Base-by-base conservation (phyloP, 129 eudicot genomes). In the Mikania micrantha region DNA sequence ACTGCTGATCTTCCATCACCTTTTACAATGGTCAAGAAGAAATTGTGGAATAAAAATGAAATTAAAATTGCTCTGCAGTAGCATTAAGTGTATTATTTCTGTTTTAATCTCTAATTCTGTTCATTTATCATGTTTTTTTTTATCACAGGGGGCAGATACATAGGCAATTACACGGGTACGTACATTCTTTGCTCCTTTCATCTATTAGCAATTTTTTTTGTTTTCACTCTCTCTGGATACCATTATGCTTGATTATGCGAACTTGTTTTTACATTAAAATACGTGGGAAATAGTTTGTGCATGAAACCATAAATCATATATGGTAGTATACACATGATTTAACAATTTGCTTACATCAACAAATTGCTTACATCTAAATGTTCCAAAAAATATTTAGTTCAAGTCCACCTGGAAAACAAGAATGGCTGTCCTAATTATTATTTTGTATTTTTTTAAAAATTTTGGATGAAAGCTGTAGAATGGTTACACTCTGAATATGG, bases 131-230 rank as follows among this genome's bases (percentile, higher is more conserved):
- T 47, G 7, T 58, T 73, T 45, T 82, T 50, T 24, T 21, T 70
- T 38, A 52, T n/a, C n/a, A 57, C 95, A 92, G 98, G 98, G 8
- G 98, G 88, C 32, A 76, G 88, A 66, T 96, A 92, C 85, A 85
- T 92, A 45, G 98, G 98, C 25, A 96, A 96, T 49, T 92, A 95
- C 80, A 69, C 98, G 61, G 98, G 98, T 92, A 84, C 48, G 52
- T 58, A 16, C 19, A 15, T 36, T 16, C 56, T 49, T 64, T 47
- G 5, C 20, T 58, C 64, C 34, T n/a, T 60, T 39, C 21, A 20
- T 20, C 16, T 45, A 24, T 58, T 36, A 16, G 15, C 15, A 1
- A 19, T 59, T 59, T 12, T 16, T 12, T 34, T 67, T 24, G 61
- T 67, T 35, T 53, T 58, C 31, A 22, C 39, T 16, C 19, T 52